Evolutionary conservation across 2,329 filamentous ascomycete genomes (phyloP).

Genomic region (Elsinoe australis): DNA sequence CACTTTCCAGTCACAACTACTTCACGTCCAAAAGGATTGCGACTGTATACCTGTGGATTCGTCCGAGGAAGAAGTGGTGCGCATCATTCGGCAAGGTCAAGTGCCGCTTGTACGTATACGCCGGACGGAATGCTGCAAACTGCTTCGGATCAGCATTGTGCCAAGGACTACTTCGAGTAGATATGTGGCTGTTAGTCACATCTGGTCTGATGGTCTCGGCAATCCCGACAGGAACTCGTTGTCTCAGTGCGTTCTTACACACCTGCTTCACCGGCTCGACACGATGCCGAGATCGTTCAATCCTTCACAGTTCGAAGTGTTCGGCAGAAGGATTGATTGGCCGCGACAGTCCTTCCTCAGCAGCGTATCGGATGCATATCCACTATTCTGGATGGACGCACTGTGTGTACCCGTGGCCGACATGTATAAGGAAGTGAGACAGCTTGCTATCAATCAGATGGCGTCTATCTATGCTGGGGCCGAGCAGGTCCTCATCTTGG

Average conservation of each 20-base stretch:
- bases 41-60: no score
- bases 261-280: neutral
- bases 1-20: no score
- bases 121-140: no score
- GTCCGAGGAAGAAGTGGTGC: no score
- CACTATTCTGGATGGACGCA: slow-evolving; percentile 23
- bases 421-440: slow-evolving; percentile 4
- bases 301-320: slow-evolving; percentile 1
- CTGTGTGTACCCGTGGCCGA: slow-evolving; percentile 22
- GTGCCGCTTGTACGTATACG: neutral
- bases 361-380: neutral
- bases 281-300: neutral
- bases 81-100: neutral
- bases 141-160: neutral
- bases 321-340: neutral
- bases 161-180: neutral
- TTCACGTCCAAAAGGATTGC: no score
- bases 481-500: slow-evolving; percentile 21
- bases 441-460: slow-evolving; percentile 20
- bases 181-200: slow-evolving; percentile 14
- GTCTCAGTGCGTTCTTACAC: slow-evolving; percentile 1
- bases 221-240: slow-evolving; percentile 10
- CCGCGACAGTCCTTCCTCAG: slow-evolving; percentile 1
- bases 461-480: slow-evolving; percentile 20
- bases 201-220: slow-evolving; percentile 16